Evolutionary conservation across 2,329 filamentous ascomycete species (phyloP).

Genomic region (Hypoxylon sp.): DNA sequence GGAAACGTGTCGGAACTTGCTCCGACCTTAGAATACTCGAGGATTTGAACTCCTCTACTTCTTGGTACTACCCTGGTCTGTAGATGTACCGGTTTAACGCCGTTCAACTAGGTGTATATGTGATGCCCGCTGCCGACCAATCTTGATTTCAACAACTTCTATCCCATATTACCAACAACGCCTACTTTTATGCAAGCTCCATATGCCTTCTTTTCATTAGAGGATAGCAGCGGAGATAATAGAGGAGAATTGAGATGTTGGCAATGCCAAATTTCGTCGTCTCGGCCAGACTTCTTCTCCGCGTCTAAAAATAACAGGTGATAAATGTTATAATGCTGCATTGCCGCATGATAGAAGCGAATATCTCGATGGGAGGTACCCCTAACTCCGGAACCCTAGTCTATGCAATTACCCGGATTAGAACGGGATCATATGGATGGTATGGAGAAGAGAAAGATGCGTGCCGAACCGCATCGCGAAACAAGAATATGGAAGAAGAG

Average conservation of each 20-base stretch:
- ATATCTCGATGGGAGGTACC: slow-evolving; percentile 46
- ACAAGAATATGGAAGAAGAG: slow-evolving; percentile 16
- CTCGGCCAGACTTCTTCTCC: slow-evolving; percentile 22
- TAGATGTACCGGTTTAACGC: slow-evolving; percentile 40
- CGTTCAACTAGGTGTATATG: slow-evolving; percentile 31
- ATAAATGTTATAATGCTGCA: slow-evolving; percentile 38
- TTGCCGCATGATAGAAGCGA: slow-evolving; percentile 38
- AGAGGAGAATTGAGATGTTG: slow-evolving; percentile 21
- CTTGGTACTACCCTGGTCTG: slow-evolving; percentile 28
- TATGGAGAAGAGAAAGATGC: slow-evolving; percentile 36
- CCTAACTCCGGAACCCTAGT: slow-evolving; percentile 53
- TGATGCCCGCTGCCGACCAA: slow-evolving; percentile 42
- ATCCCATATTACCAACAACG: slow-evolving; percentile 52
- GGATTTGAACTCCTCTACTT: slow-evolving; percentile 20
- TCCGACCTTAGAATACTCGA: slow-evolving; percentile 22
- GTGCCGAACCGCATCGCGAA: slow-evolving; percentile 27
- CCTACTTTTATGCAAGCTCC: slow-evolving; percentile 51
- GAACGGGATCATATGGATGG: slow-evolving; percentile 44
- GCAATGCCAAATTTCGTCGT: slow-evolving; percentile 20
- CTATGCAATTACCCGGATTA: slow-evolving; percentile 52
- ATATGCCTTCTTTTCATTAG: slow-evolving; percentile 44
- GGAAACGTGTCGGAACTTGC: slow-evolving; percentile 31
- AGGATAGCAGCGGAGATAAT: slow-evolving; percentile 32
- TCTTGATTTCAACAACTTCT: slow-evolving; percentile 47
- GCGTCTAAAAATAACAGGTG: slow-evolving; percentile 28